Evolutionary conservation across 2,329 filamentous ascomycete species (phyloP).

Genomic region (Nemania sp.): DNA sequence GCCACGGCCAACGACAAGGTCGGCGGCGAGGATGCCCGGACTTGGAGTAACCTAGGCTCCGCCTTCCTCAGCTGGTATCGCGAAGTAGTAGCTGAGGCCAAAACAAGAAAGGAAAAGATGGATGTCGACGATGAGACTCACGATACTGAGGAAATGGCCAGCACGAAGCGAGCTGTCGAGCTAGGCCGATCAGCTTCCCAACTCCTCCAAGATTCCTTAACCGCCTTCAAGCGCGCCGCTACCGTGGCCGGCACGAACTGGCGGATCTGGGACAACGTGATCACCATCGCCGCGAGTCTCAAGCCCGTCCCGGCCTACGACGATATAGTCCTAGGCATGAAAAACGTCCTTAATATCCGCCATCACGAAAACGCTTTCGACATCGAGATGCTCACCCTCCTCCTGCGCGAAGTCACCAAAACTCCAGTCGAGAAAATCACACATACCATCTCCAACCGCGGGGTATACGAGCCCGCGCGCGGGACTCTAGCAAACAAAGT

Average conservation of each 20-base stretch:
- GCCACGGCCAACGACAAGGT: slow-evolving; percentile 60
- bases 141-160: slow-evolving; percentile 34
- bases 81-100: slow-evolving; percentile 50
- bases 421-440: slow-evolving; percentile 30
- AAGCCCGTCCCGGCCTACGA: slow-evolving; percentile 68
- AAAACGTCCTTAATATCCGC: slow-evolving; percentile 75
- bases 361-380: slow-evolving; percentile 81
- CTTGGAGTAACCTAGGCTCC: slow-evolving; percentile 92
- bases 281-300: slow-evolving; percentile 81
- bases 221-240: slow-evolving; percentile 85
- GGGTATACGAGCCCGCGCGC: slow-evolving; percentile 50
- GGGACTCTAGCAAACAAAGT: slow-evolving; percentile 66
- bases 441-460: slow-evolving; percentile 31
- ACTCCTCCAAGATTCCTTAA: slow-evolving; percentile 73
- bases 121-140: slow-evolving; percentile 29
- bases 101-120: slow-evolving; percentile 29
- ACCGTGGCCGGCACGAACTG: slow-evolving; percentile 81
- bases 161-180: slow-evolving; percentile 37
- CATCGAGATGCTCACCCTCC: slow-evolving; percentile 66
- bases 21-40: slow-evolving; percentile 86
- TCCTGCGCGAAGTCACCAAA: slow-evolving; percentile 69
- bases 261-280: slow-evolving; percentile 95
- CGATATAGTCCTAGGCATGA: slow-evolving; percentile 76
- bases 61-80: slow-evolving; percentile 73
- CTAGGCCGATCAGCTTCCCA: slow-evolving; percentile 55